Base-by-base conservation (phyloP, 805 yeast species). In the Saccharomycopsis fermentans region DNA sequence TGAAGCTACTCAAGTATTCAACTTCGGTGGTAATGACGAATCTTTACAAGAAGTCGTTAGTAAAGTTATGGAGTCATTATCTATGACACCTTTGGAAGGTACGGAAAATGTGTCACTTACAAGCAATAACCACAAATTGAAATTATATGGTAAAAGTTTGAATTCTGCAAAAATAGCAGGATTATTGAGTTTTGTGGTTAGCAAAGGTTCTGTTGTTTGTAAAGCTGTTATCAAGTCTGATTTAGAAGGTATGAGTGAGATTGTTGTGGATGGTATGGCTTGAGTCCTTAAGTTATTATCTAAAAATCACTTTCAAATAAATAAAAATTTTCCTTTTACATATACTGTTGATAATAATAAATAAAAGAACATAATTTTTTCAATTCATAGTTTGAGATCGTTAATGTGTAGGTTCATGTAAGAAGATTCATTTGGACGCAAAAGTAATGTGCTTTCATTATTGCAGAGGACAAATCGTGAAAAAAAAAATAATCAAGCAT, bases 61-160 rank as follows among this genome's bases (percentile, higher is more conserved):
- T 32, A 80, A 77, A 63, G 73, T 91, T 56, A 71, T 78, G 57
- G 68, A 69, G 40, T 72, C 73, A 34, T 78, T 90, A 63, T 79
- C 83, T 43, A 78, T 87, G 79, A 73, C 81, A 75, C 83, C 97
- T 36, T 74, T 88, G 66, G 96, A 87, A 63, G 85, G 86, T 48
- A 76, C 86, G 3, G 94, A 87, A 63, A 71, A 73, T 57, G 86
- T 81, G 63, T 70, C 82, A 26, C 74, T 66, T 58, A 77, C 66
- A 52, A 70, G 75, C 6, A 67, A 78, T 21, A 77, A 81, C 52
- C 97, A 91, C 69, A 76, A 81, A 12, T 77, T 94, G 73, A 90
- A 90, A 74, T 74, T 90, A 66, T 87, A 79, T 67, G 98, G 97
- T 68, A 87, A 86, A 74, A 82, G 88, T 65, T 70, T 74, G 60